Percentiles rank a stretch among this genome's conserved stretches.
Conservation (phyloP, 176 grass and related monocot species). For the Carex myosuroides region DNA sequence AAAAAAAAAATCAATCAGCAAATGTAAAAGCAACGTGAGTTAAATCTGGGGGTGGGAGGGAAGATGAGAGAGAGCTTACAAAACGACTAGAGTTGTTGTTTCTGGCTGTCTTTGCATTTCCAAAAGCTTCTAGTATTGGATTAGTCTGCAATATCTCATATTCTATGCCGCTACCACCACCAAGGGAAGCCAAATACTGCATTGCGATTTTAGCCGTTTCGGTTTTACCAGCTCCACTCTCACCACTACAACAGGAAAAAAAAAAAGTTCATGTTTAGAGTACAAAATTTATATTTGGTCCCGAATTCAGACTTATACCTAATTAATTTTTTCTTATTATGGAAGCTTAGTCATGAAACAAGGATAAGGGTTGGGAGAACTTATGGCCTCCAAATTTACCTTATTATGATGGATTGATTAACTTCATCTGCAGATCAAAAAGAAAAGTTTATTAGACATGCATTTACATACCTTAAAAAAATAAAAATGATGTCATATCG, state of each 20-base stretch:
- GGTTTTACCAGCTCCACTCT: conserved; percentile 99
- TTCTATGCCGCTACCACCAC: conserved; percentile 91
- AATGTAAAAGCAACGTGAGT: background rate
- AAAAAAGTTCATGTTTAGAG: conserved; percentile 20
- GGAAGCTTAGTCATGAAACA: background rate
- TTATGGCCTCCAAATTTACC: conserved; percentile 26
- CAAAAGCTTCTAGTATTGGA: conserved; percentile 98
- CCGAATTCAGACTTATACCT: background rate
- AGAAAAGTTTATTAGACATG: background rate
- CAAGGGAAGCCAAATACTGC: conserved; percentile 96
- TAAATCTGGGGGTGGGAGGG: background rate
- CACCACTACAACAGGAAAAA: conserved; percentile 51
- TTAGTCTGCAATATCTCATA: conserved; percentile 99
- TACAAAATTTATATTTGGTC: background rate
- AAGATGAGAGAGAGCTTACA: conserved; percentile 38
- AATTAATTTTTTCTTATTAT: background rate
- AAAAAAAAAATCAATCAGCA: background rate
- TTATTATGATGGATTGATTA: conserved; percentile 98
- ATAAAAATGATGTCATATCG: conserved; percentile 6
- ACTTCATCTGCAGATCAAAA: conserved; percentile 81
- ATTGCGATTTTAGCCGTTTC: conserved; percentile 98
- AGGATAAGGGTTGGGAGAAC: background rate
- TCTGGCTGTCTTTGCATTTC: conserved; percentile 93
- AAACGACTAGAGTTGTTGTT: conserved; percentile 99
- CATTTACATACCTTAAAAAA: background rate